These are phyloP conservation scores for Rosa hybrid DNA, from an alignment of 331 rosid genomes.

Conservation along the genomic window DNA sequence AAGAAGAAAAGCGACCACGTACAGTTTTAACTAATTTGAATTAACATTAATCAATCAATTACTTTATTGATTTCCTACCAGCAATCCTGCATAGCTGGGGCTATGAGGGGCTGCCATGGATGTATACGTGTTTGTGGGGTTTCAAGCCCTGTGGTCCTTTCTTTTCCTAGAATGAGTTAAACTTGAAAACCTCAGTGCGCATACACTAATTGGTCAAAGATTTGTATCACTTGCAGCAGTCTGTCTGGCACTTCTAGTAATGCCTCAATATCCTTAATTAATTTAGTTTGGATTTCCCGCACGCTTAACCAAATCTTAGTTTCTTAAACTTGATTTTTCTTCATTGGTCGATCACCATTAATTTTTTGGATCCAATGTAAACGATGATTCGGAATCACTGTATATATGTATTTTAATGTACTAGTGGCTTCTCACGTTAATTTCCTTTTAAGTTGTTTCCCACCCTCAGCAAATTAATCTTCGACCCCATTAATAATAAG, in stretches of 20 bases:
- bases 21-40: neutral
- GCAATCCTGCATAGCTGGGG: neutral
- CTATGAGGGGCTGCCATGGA: neutral
- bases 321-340: constrained; percentile 4
- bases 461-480: neutral
- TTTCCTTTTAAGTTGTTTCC: neutral
- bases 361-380: neutral
- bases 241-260: constrained; percentile 36
- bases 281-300: neutral
- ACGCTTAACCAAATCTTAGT: constrained; percentile 12
- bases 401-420: neutral
- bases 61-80: neutral
- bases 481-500: neutral
- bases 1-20: neutral
- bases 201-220: constrained; percentile 29
- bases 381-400: neutral
- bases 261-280: constrained; percentile 36
- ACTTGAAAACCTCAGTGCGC: constrained; percentile 40
- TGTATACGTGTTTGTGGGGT: constrained; percentile 55
- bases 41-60: neutral
- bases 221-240: constrained; percentile 24
- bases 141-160: constrained; percentile 45
- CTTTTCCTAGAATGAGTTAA: constrained; percentile 42
- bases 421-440: neutral
- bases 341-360: neutral